Evolutionary conservation across 2,329 filamentous ascomycete genomes (phyloP).

Genomic region (Aspergillus carbonarius): DNA sequence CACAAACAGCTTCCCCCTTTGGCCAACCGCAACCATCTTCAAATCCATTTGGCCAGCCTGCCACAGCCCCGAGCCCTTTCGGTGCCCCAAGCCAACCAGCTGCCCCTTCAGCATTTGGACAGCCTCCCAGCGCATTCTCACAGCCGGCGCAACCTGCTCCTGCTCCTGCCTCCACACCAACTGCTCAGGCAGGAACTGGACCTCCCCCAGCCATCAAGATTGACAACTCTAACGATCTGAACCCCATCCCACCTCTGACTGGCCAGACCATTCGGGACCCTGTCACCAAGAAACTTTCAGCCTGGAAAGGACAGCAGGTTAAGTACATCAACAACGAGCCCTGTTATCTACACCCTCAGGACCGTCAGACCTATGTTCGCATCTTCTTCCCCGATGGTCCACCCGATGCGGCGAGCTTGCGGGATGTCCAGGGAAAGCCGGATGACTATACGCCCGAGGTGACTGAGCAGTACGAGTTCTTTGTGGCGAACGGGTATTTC

Average conservation of each 20-base stretch:
- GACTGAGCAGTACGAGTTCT: constrained; percentile 63
- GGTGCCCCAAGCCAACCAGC: constrained; percentile 35
- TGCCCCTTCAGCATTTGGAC: constrained; percentile 33
- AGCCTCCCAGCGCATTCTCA: constrained; percentile 33
- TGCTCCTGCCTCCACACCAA: constrained; percentile 7
- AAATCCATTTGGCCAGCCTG: constrained; percentile 34
- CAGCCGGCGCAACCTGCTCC: constrained; percentile 14
- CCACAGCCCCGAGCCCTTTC: constrained; percentile 28
- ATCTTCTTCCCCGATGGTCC: constrained; percentile 74
- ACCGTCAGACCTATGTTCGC: constrained; percentile 58
- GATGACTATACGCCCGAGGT: constrained; percentile 53
- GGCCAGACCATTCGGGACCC: constrained; percentile 40
- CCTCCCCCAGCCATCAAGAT: constrained; percentile 29
- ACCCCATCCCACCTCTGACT: constrained; percentile 36
- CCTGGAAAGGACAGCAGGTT: constrained; percentile 66
- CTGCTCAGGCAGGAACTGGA: constrained; percentile 22
- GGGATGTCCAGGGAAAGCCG: constrained; percentile 52
- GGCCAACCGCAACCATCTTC: constrained; percentile 22
- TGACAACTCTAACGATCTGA: constrained; percentile 30
- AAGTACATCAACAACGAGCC: constrained; percentile 57
- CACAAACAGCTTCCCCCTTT: constrained; percentile 28
- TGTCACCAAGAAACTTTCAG: constrained; percentile 44
- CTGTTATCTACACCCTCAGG: constrained; percentile 51
- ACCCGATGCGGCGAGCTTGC: constrained; percentile 50
- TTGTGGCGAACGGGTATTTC: constrained; percentile 67